These are phyloP conservation scores for Phaeophleospora eucalypticola DNA, from an alignment of 2,329 filamentous ascomycete genomes.

Conservation along the genomic window DNA sequence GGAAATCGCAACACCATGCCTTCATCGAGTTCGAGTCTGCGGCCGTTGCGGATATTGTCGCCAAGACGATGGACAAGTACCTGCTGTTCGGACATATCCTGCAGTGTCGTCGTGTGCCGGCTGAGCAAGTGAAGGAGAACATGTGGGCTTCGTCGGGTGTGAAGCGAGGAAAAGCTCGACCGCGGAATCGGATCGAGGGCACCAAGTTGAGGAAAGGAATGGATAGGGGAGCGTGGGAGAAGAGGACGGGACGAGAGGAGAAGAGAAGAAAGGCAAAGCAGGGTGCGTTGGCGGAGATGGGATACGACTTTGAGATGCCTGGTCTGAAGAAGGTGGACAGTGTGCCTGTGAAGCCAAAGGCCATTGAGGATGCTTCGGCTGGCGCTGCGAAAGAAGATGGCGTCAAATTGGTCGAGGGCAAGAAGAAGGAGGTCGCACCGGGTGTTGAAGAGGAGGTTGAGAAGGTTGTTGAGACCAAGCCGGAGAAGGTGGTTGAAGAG, in stretches of 20 bases:
- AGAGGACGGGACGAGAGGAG: constrained; percentile 69
- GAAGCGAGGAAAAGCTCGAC: constrained; percentile 66
- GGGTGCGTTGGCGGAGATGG: constrained; percentile 71
- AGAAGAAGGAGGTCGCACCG: constrained; percentile 1
- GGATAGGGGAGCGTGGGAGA: constrained; percentile 72
- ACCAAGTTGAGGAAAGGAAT: constrained; percentile 68
- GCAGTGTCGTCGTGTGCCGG: constrained; percentile 74
- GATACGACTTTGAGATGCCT: constrained; percentile 77
- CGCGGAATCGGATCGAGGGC: constrained; percentile 82
- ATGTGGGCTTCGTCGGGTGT: constrained; percentile 61
- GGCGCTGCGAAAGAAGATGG: constrained; percentile 30
- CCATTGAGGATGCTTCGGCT: constrained; percentile 31
- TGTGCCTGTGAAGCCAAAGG: constrained; percentile 42
- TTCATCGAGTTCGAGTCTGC: constrained; percentile 81
- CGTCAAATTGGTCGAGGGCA: constrained; percentile 12
- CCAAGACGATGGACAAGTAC: constrained; percentile 97
- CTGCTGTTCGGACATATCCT: constrained; percentile 91
- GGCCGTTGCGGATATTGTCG: constrained; percentile 84
- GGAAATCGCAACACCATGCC: constrained; percentile 86
- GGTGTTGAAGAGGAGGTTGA: constrained; percentile 6
- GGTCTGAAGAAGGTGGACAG: constrained; percentile 61
- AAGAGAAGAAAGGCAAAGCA: constrained; percentile 64
- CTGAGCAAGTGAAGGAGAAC: constrained; percentile 72
- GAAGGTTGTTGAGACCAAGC: constrained; percentile 10
- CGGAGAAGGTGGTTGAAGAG: constrained; percentile 9